These are phyloP conservation scores for Pisolithus orientalis DNA, from an alignment of 768 basidiomycete genomes.

Conservation along the genomic window DNA sequence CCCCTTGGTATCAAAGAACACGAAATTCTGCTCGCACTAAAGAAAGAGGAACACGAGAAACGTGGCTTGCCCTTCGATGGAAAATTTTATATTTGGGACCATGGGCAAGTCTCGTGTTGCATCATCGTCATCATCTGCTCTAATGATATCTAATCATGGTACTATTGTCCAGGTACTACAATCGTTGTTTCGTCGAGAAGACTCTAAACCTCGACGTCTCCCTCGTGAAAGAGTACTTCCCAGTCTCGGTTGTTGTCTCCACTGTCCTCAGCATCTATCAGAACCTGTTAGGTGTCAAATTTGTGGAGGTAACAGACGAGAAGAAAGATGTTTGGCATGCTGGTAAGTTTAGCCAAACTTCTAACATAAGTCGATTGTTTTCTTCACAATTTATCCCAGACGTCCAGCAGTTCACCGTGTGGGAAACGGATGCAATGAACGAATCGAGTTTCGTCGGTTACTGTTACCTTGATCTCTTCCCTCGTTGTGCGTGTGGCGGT, in stretches of 20 bases:
- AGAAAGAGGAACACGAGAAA: constrained; percentile 64
- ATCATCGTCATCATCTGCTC: no score
- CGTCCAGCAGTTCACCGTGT: constrained; percentile 79
- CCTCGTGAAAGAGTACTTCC: constrained; percentile 85
- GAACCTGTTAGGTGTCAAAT: constrained; percentile 69
- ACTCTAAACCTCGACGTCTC: constrained; percentile 67
- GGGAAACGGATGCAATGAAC: constrained; percentile 72
- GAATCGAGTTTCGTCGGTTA: constrained; percentile 73
- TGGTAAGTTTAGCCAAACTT: constrained; percentile 35
- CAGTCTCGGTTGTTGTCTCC: constrained; percentile 76
- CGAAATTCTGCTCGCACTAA: constrained; percentile 60
- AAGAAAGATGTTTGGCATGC: constrained; percentile 73
- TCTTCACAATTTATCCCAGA: constrained; percentile 34
- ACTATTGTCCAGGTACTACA: constrained; percentile 21
- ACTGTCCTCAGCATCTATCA: constrained; percentile 82
- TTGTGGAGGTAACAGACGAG: constrained; percentile 48
- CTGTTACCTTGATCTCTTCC: constrained; percentile 85
- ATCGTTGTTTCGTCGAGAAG: constrained; percentile 49
- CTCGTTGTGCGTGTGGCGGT: constrained; percentile 47
- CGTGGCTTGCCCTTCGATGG: constrained; percentile 59
- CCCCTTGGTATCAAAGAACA: constrained; percentile 69
- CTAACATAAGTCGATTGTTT: not conserved
- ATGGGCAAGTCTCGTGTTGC: constrained; percentile 44
- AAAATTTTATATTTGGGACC: constrained; percentile 81
- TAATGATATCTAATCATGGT: not conserved